Base-by-base conservation (phyloP, 1,139 yeast genomes). In the Diutina sp. region DNA sequence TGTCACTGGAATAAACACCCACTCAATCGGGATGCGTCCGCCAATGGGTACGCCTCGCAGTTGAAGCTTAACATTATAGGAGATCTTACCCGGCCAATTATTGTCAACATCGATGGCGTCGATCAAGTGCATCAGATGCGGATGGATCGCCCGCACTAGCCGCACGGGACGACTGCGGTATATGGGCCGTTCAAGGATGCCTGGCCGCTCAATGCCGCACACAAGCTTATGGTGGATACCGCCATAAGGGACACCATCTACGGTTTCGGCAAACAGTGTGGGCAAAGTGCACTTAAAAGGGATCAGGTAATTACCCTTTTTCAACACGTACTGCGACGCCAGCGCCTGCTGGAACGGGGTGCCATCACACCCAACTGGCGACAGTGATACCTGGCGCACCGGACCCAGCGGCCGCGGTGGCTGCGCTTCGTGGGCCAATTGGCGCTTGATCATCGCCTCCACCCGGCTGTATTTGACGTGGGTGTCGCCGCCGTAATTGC, bases 31-130 rank as follows among this genome's bases (percentile, higher is more conserved):
- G 1, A 83, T 68, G 0, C 67, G 67, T 0, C 84, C 76, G 1
- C 90, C 90, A 21, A 85, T 67, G 0, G 90, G 82, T 1, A 85
- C 74, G 0, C 84, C 87, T 57, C 79, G 79, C 55, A 77, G 77
- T 0, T 81, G 80, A 18, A 85, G 66, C 47, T 74, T 70, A 4
- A 85, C 84, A 57, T 77, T 79, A 63, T 85, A 85, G 63, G 85
- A 88, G 18, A 85, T 72, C 62, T 83, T 84, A 3, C 79, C 79
- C 0, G 85, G 80, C 87, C 89, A 84, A 8, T 81, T 77, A 62
- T 83, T 83, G 52, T 79, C 80, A 55, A 85, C 79, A 46, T 81
- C 80, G 57, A 84, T 75, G 48, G 79, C 80, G 62, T 84, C 85
- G 29, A 76, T 72, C 55, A 82, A 67, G 35, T 77, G 73, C 57